Base-by-base conservation (phyloP, 1,284 basidiomycete species). In the Moesziomyces sp. region DNA sequence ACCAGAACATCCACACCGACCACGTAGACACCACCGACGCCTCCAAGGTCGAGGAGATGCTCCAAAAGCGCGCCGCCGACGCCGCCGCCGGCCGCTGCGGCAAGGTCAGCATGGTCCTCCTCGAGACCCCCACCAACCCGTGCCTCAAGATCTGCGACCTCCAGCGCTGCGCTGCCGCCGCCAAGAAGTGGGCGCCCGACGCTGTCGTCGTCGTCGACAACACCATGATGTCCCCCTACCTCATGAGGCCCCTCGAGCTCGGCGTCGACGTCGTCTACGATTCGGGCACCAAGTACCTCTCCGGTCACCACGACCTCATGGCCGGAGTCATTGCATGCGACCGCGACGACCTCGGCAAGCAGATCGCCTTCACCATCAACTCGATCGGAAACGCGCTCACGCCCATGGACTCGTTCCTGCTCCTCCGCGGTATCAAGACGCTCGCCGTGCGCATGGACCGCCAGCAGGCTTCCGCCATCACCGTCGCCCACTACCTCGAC, bases 201-300 rank as follows among this genome's bases (percentile, higher is more conserved):
- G 82, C 82, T 5, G 53, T 83, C 16, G 76, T 83, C 11, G 81
- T 83, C 5, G 76, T 80, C 24, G 97, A 99, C 86, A 99, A 99
- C 85, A 99, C 97, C 71, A 99, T 99, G 97, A 97, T 99, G 95
- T 97, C 94, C 81, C 97, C 97, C 11, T 99, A 98, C 85, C 88
- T 99, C 19, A 95, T 97, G 86, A 88, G 95, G 57, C 97, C 97
- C 2, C 89, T 99, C 53, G 94, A 98, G 83, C 91, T 97, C 67
- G 97, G 97, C 28, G 93, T 92, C 48, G 97, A 99, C 83, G 90
- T 99, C 53, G 95, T 97, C 18, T 99, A 99, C 83, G 97, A 99
- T 85, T 96, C 93, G 65, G 97, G 91, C 11, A 99, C 97, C 44
- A 99, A 99, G 86, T 99, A 98, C 85, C 88, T 99, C 52, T 93